Percentiles rank a stretch among this genome's conserved stretches.
These are phyloP conservation scores for Suhomyces panamericanus DNA, from an alignment of 1,139 yeast genomes.

Conservation along the genomic window DNA sequence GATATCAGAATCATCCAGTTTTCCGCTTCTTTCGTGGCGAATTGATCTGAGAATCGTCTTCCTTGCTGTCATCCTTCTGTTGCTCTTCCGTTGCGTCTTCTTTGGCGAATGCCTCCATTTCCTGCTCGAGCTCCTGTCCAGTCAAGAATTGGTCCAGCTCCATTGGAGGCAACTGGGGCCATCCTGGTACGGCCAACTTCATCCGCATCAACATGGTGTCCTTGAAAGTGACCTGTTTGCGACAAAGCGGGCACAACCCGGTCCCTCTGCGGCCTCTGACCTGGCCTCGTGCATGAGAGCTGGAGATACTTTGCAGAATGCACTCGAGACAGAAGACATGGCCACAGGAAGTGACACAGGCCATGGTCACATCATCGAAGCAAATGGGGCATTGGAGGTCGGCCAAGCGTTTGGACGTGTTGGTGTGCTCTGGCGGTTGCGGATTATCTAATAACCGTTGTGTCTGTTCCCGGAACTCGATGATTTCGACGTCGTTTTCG, in stretches of 20 bases:
- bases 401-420: conserved; percentile 33
- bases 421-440: conserved; percentile 18
- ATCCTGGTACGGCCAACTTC: conserved; percentile 22
- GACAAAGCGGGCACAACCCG: conserved; percentile 49
- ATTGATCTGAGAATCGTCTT: neutral
- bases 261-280: conserved; percentile 34
- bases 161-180: conserved; percentile 18
- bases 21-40: neutral
- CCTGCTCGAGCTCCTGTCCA: conserved; percentile 12
- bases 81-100: neutral
- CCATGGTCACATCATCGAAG: conserved; percentile 42
- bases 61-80: neutral
- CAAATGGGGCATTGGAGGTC: conserved; percentile 50
- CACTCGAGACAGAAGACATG: conserved; percentile 50
- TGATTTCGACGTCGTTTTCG: conserved; percentile 40
- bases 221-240: conserved; percentile 42
- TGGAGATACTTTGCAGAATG: conserved; percentile 42
- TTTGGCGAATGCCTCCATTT: conserved; percentile 3
- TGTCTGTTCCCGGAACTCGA: conserved; percentile 41
- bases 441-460: conserved; percentile 35
- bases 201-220: conserved; percentile 40
- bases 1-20: too few relatives aligned
- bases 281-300: conserved; percentile 48
- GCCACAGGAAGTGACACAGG: conserved; percentile 48
- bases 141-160: neutral